Base-by-base conservation (phyloP, 257 asterid species). In the Ehretia macrophylla region DNA sequence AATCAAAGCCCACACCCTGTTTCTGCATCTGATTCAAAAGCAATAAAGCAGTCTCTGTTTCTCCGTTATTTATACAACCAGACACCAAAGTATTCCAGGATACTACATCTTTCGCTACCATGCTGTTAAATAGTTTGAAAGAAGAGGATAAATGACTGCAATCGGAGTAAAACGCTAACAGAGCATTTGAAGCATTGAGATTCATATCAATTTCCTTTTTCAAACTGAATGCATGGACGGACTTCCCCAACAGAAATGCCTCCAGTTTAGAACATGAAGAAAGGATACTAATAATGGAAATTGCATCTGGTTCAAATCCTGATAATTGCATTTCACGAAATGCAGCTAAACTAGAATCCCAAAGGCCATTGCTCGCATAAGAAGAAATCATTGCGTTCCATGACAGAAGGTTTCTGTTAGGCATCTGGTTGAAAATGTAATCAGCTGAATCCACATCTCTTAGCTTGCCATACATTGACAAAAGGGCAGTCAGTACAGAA, bases 311-410 rank as follows among this genome's bases (percentile, higher is more conserved):
- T 45, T 16, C 67, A 56, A 74, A 71, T 14, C 90, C 88, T 46
- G 76, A 78, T 21, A 23, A 68, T 77, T 75, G 88, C 91, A 86
- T 81, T 67, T 68, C 72, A 56, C 60, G 51, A 19, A 86, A 77
- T 8, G 60, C 66, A 35, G 69, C 64, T 55, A 83, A 67, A 70
- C 86, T 71, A 63, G 69, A 63, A 55, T 59, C 39, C 49, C 51
- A 68, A 10, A 72, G 58, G 51, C 83, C 79, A 54, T 75, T 63
- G 49, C 67, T 64, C 51, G 76, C 67, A 63, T 75, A 76, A 38
- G 85, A 83, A 17, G 95, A 81, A 27, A 86, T 78, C 82, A 83
- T 72, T 2, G 95, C 77, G 58, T 86, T 86, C 88, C 88, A 83
- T 11, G 79, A 60, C 14, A 81, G 56, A 59, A 68, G 61, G 59